These are phyloP conservation scores for Alternaria ventricosa DNA, from an alignment of 2,329 filamentous ascomycete genomes.

Conservation along the genomic window DNA sequence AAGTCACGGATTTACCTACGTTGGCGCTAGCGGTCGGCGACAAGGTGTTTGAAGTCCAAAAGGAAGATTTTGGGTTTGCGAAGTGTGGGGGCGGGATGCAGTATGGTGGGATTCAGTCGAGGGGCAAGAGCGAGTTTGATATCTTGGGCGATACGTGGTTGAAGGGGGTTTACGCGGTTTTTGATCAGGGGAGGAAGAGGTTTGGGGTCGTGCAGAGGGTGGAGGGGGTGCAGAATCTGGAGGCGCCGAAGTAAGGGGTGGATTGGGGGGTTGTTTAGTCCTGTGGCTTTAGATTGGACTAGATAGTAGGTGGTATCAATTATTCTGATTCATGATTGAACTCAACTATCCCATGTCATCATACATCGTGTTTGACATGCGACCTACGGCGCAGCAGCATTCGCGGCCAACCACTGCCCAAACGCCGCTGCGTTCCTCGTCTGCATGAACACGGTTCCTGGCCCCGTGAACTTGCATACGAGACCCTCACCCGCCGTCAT, in stretches of 20 bases:
- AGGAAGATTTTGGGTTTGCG: conserved; percentile 66
- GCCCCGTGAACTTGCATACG: conserved; percentile 90
- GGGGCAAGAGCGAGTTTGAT: conserved; percentile 56
- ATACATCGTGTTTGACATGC: neutral
- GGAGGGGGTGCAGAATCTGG: conserved; percentile 35
- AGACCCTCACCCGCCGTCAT: conserved; percentile 83
- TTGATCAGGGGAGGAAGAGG: conserved; percentile 66
- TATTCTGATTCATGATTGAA: neutral
- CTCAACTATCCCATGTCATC: neutral
- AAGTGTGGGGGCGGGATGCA: conserved; percentile 61
- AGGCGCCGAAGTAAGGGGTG: conserved; percentile 2
- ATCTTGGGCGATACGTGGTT: conserved; percentile 70
- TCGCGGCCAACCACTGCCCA: conserved; percentile 56
- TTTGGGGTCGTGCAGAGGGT: conserved; percentile 66
- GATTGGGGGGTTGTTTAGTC: neutral
- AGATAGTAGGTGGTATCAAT: neutral
- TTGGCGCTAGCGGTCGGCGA: conserved; percentile 70
- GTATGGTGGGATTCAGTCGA: conserved; percentile 71
- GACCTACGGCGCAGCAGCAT: conserved; percentile 13
- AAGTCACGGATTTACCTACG: conserved; percentile 62
- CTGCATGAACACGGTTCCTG: conserved; percentile 90
- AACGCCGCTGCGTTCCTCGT: conserved; percentile 81
- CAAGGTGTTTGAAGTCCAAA: conserved; percentile 64
- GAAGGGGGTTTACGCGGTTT: conserved; percentile 70
- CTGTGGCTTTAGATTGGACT: neutral